Evolutionary conservation across 129 eudicot species (phyloP), one percentile per base, ranked within the genome.

Genomic region (Scalesia atractyloides): DNA sequence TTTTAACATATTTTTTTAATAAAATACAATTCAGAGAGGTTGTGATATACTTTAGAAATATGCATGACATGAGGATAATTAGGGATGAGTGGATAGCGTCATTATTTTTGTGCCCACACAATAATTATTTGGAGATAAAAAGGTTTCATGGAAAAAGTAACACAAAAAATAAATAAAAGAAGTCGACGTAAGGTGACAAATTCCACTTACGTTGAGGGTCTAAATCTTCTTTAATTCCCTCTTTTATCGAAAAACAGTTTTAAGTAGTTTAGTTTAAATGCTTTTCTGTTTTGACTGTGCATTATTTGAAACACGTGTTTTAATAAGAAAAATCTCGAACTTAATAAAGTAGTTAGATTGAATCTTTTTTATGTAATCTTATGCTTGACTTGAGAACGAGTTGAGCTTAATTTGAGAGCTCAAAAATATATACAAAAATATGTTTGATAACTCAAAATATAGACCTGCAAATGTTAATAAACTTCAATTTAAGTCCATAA

Each of bases 81-180:
- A 59, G 41, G 43, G 15, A 24, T 59, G 43, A 59, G 65, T 59
- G 65, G 65, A 24, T 26, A 17, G 64, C 64, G 64, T 59, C 65
- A 59, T 59, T 59, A 24, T 30, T 59, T 59, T 59, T 30, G 65
- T 59, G 65, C 43, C 65, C 65, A 59, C 65, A 18, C 13, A 59
- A 24, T 12, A 59, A 24, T 30, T 30, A 5, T 11, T 1, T 59
- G 17, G 41, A 26, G 65, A 59, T 59, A 59, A 26, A 59, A 59
- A 59, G 65, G 41, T 12, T 26, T 59, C 65, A 58, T 22, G 17
- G 24, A 26, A 59, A 59, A 59, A 24, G 41, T 24, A 30, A 59
- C 18, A 30, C 5, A 59, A 26, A 30, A 26, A 59, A 26, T 7
- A 0, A 9, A 19, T 7, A 5, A 19, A 9, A 54, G 14, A 9